phyloP scores from a whole-genome alignment of 2,329 filamentous ascomycete genomes.

The Incumbomyces lentus region DNA sequence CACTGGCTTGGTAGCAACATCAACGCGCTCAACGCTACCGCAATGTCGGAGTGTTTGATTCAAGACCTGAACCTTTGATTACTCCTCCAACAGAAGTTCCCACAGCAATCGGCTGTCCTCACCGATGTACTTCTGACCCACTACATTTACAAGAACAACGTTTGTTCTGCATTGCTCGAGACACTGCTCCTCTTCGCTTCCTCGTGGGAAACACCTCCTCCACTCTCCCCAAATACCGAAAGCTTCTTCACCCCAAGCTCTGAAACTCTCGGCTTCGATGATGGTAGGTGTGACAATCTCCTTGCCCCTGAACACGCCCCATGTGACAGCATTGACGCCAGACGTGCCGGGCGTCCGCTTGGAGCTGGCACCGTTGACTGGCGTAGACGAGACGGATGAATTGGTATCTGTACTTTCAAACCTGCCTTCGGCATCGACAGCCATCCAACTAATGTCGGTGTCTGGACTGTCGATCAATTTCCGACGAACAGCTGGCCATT shows the following conservation, averaged over 20 bases:
- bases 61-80: neutral
- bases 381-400: neutral
- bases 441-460: conserved; percentile 75
- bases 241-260: conserved; percentile 89
- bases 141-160: conserved; percentile 73
- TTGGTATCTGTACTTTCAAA: conserved; percentile 47
- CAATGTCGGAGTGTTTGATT: neutral
- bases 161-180: conserved; percentile 58
- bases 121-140: conserved; percentile 37
- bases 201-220: conserved; percentile 74
- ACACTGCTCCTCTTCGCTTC: conserved; percentile 59
- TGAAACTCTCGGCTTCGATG: conserved; percentile 89
- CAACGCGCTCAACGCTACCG: too few relatives aligned
- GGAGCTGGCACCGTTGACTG: conserved; percentile 29
- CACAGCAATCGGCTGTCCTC: conserved; percentile 23
- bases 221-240: conserved; percentile 94
- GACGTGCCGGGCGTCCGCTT: conserved; percentile 27
- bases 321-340: conserved; percentile 87
- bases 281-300: conserved; percentile 95
- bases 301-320: conserved; percentile 90
- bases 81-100: conserved; percentile 14
- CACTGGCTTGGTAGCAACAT: too few relatives aligned
- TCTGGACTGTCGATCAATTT: conserved; percentile 51
- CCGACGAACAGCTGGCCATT: conserved; percentile 58
- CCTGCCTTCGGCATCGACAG: conserved; percentile 65